Percentiles rank a stretch among this genome's conserved stretches.
Conservation (phyloP, 352 stramenopile genomes). For the Aphanomyces astaci region DNA sequence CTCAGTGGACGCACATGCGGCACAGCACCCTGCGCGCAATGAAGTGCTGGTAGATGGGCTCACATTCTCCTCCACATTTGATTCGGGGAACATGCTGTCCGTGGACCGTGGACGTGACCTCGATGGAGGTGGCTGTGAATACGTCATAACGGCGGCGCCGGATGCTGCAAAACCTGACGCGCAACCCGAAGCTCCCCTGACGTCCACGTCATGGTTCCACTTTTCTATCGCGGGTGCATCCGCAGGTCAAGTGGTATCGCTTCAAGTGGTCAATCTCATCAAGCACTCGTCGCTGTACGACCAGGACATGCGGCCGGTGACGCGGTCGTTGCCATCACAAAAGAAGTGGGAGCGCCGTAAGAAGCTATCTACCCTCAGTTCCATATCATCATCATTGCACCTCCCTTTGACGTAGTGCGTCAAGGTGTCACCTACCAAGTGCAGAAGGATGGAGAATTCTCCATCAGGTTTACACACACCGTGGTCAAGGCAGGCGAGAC, state of each 20-base stretch:
- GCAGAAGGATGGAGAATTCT: constrained; percentile 32
- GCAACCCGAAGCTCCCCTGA: constrained; percentile 41
- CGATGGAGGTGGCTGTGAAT: constrained; percentile 6
- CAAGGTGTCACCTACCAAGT: constrained; percentile 14
- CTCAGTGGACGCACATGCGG: neutral
- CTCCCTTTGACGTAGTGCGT: neutral
- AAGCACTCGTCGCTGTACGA: constrained; percentile 33
- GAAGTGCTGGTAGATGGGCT: constrained; percentile 25
- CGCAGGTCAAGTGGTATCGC: constrained; percentile 18
- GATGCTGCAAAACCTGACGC: constrained; percentile 6
- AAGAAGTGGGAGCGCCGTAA: constrained; percentile 25
- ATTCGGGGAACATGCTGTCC: constrained; percentile 31
- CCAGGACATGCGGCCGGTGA: constrained; percentile 31
- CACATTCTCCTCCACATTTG: constrained; percentile 35
- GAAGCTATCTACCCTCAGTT: neutral
- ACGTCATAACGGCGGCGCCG: constrained; percentile 31
- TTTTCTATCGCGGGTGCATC: constrained; percentile 24
- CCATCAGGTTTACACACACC: constrained; percentile 40
- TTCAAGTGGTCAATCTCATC: constrained; percentile 41
- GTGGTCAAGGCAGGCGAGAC: constrained; percentile 34
- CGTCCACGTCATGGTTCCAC: constrained; percentile 44
- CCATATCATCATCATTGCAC: too few relatives aligned
- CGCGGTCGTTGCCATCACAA: constrained; percentile 28
- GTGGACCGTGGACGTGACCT: constrained; percentile 19
- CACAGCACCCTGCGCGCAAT: neutral